These are phyloP conservation scores for Massariosphaeria phaeospora DNA, from an alignment of 495 filamentous ascomycete genomes.

Conservation along the genomic window DNA sequence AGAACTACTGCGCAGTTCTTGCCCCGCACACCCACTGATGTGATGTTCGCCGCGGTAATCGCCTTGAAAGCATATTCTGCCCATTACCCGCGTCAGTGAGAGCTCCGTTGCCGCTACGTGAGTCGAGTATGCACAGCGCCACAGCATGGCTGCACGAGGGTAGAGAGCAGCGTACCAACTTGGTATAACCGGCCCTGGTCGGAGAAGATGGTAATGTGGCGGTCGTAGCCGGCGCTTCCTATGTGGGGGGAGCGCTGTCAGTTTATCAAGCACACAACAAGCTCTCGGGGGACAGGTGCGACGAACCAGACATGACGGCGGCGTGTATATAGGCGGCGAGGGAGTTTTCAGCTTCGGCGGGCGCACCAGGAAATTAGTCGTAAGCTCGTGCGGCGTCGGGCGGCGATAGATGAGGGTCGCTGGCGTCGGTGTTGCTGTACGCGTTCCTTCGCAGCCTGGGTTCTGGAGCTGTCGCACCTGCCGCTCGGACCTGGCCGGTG, in stretches of 20 bases:
- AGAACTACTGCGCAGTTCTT: conserved; percentile 96
- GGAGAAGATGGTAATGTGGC: conserved; percentile 99
- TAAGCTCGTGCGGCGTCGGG: conserved; percentile 19
- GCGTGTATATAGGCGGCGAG: conserved; percentile 16
- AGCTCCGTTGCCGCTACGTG: background rate
- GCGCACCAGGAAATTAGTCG: conserved; percentile 30
- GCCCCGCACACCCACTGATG: conserved; percentile 89
- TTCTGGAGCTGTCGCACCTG: conserved; percentile 18
- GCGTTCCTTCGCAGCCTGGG: conserved; percentile 22
- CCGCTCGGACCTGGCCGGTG: conserved; percentile 13
- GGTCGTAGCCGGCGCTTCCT: conserved; percentile 95
- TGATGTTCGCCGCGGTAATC: conserved; percentile 98
- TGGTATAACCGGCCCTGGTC: conserved; percentile 97
- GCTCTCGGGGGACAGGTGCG: conserved; percentile 11
- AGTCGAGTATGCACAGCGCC: background rate
- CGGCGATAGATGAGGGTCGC: conserved; percentile 4
- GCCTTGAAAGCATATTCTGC: conserved; percentile 99
- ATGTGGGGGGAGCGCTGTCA: conserved; percentile 31
- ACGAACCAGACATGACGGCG: conserved; percentile 36
- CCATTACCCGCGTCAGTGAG: conserved; percentile 1
- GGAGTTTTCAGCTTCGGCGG: conserved; percentile 28
- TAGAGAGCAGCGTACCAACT: conserved; percentile 71
- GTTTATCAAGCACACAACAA: conserved; percentile 5
- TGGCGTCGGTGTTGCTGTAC: conserved; percentile 6
- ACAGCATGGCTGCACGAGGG: background rate